Evolutionary conservation across 306 rosid species (phyloP).

Genomic region (Fragaria nilgerrensis): DNA sequence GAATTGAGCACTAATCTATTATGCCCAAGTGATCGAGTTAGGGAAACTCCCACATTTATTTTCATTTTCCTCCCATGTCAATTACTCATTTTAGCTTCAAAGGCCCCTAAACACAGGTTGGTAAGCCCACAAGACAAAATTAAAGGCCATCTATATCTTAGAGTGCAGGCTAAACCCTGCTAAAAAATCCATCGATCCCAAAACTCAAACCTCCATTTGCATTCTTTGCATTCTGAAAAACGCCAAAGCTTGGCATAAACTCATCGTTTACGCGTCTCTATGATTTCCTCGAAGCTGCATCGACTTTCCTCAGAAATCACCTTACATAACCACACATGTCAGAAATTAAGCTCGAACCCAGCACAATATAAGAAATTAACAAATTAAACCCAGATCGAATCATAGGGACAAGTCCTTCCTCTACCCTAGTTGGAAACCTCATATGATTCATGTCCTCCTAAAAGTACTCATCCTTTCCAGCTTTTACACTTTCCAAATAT

Average conservation of each 20-base stretch:
- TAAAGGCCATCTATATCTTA: not conserved
- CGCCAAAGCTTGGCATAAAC: not conserved
- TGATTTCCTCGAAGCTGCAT: not conserved
- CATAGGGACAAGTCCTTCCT: not conserved
- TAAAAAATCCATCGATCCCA: not conserved
- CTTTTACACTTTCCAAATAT: too few species aligned
- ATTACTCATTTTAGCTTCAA: too few species aligned
- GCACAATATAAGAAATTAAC: not conserved
- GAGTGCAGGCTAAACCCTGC: not conserved
- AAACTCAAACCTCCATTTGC: slow-evolving; percentile 3
- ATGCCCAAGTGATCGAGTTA: too few species aligned
- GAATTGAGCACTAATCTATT: too few species aligned
- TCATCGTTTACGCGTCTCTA: not conserved
- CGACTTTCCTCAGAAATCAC: not conserved
- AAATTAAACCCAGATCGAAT: not conserved
- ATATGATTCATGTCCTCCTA: too few species aligned
- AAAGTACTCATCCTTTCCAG: too few species aligned
- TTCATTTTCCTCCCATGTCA: too few species aligned
- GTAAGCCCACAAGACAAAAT: too few species aligned
- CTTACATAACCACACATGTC: not conserved
- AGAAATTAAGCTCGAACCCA: not conserved
- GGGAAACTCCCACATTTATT: too few species aligned
- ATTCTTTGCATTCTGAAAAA: not conserved
- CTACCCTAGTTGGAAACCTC: not conserved
- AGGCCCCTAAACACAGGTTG: too few species aligned